Percentiles rank a stretch among this genome's conserved stretches.
These are phyloP conservation scores for Phaseolus lunatus DNA, from an alignment of 306 rosid genomes.

Conservation along the genomic window DNA sequence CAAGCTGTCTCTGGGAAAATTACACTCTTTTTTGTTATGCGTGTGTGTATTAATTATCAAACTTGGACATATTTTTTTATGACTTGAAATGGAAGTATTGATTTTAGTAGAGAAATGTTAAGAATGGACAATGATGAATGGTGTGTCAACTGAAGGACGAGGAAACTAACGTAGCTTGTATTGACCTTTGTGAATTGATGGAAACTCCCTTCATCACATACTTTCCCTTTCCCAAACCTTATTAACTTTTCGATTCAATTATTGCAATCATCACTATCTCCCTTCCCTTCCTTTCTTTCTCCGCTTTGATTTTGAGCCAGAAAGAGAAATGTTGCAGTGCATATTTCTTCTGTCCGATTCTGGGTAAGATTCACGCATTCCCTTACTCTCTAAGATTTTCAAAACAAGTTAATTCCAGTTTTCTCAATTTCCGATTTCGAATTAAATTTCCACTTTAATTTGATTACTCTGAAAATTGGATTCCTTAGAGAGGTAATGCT, in stretches of 20 bases:
- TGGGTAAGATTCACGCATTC: conserved; percentile 59
- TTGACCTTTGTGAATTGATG: not conserved
- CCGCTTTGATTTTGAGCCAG: not conserved
- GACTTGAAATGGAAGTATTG: no score
- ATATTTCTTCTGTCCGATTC: conserved; percentile 96
- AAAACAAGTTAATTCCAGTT: not conserved
- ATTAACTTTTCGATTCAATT: not conserved
- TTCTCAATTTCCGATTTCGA: not conserved
- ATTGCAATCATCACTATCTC: not conserved
- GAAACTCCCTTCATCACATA: not conserved
- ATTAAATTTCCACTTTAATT: not conserved
- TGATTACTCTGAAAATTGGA: conserved; percentile 26
- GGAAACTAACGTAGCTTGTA: conserved; percentile 8
- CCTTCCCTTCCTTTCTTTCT: not conserved
- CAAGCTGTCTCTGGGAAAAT: no score
- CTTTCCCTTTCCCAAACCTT: not conserved
- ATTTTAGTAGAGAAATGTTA: not conserved
- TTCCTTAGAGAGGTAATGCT: conserved; percentile 85
- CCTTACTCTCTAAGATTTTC: not conserved
- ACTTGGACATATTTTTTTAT: no score
- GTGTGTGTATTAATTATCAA: no score
- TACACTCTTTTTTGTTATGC: no score
- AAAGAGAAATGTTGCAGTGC: conserved; percentile 81
- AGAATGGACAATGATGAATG: not conserved
- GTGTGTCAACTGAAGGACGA: not conserved